Base-by-base conservation (phyloP, 495 filamentous ascomycete genomes). In the Penicillium coffeae region DNA sequence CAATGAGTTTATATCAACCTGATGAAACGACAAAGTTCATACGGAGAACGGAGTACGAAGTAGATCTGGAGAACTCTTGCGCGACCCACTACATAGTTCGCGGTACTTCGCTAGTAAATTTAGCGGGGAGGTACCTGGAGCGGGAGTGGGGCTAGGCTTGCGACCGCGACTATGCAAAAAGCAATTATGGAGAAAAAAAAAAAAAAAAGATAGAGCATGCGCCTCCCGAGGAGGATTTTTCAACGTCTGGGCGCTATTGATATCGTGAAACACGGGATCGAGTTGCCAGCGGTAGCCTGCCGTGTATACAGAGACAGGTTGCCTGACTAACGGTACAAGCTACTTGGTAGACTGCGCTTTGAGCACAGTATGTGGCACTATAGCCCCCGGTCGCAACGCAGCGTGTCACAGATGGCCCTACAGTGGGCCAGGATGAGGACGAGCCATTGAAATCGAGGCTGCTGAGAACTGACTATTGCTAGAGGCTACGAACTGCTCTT, bases 221-320 rank as follows among this genome's bases (percentile, higher is more conserved):
- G 50, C 50, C 44, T 52, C 50, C 34, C 38, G 30, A 47, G 41
- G 41, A 43, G n/a, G 18, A 32, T 35, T 13, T 45, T 36, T 27
- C 45, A 41, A 54, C 45, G 40, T 45, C 36, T 34, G 36, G 41
- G 41, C 42, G 42, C 42, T 45, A 34, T 22, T 32, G 38, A 36
- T 39, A 54, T 48, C 25, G 42, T 46, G 46, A 54, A 54, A 54
- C 51, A 33, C 51, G 46, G 46, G 49, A 40, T 54, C 27, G 41
- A 25, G 46, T 46, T 50, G 37, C 42, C 46, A n/a, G n/a, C 42
- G 45, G 39, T 7, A 19, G 37, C 8, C 20, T 18, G 37, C 25
- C 25, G 25, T 10, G 25, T 30, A 10, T 10, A 30, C 4, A 30
- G 25, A 10, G 25, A 30, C 25, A 30, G 10, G 10, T 5, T 10